Base-by-base conservation (phyloP, 345 rosid genomes). In the Rhodamnia rubescens region DNA sequence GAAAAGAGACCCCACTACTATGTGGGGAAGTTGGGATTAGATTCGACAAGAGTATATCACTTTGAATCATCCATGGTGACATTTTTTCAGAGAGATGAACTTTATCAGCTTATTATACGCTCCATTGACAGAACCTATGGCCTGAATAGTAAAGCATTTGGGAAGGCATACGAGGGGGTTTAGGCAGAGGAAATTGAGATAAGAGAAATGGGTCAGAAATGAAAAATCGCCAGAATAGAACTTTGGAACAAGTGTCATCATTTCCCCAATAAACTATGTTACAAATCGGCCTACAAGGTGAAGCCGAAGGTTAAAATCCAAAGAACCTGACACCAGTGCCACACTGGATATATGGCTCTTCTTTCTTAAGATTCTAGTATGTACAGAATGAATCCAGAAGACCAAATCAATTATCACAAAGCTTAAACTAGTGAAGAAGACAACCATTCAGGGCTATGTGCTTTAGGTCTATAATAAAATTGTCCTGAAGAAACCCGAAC, bases 401-500 rank as follows among this genome's bases (percentile, higher is more conserved):
- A 74, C 26, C 22, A 22, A 21, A 75, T 78, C 87, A 86, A 81
- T 88, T 86, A 82, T 82, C 49, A 83, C 82, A 88, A 84, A 81
- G 83, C 80, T 83, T 82, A 53, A 86, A 55, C n/a, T 89, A 84
- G 84, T 94, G 93, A 42, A 93, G 94, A 51, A 96, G 92, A 84
- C 86, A 80, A 80, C 94, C 94, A 92, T 93, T 92, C 78, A 85
- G 88, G 53, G 90, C 90, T 86, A 97, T 90, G 75, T 87, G 94
- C 86, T 92, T 94, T 87, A 95, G 88, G 90, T 97, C 96, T 53
- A 90, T 85, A 44, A 95, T 84, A 64, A 90, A 91, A 84, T 92
- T 93, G 88, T 95, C 97, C 83, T 86, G 84, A 86, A 95, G 93
- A 91, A 94, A 95, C 55, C 98, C 99, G 54, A 93, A 97, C 26